A percentile compares a stretch with the other conserved stretches of the same genome.
phyloP scores from a whole-genome alignment of 2,329 filamentous ascomycete genomes.

The Chaetomium sp. region DNA sequence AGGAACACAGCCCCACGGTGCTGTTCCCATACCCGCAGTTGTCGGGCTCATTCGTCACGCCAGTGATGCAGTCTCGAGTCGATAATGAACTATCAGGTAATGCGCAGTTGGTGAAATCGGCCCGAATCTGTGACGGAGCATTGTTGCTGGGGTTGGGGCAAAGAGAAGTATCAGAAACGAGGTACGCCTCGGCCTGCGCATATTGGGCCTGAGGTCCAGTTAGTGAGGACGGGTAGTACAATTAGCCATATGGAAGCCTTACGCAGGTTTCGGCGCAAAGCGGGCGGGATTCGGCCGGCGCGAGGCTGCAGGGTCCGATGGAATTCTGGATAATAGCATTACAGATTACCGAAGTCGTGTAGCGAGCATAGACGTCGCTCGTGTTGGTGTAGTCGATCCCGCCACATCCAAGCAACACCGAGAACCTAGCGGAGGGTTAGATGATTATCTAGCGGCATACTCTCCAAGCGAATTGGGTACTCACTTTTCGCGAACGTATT shows the following conservation, averaged over 20 bases:
- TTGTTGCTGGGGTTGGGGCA: conserved; percentile 68
- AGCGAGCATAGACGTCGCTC: conserved; percentile 84
- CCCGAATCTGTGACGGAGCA: conserved; percentile 76
- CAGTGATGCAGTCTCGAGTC: conserved; percentile 71
- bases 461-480: conserved; percentile 36
- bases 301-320: conserved; percentile 66
- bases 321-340: conserved; percentile 94
- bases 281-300: conserved; percentile 65
- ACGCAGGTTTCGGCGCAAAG: conserved; percentile 90
- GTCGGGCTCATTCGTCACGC: conserved; percentile 74
- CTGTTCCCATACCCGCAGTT: conserved; percentile 83
- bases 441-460: conserved; percentile 21
- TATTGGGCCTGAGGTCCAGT: conserved; percentile 65
- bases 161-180: conserved; percentile 71
- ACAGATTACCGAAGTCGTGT: conserved; percentile 88
- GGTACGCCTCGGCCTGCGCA: conserved; percentile 84
- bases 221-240: conserved; percentile 26
- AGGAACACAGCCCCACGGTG: conserved; percentile 78
- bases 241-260: conserved; percentile 39
- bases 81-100: conserved; percentile 79
- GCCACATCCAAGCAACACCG: conserved; percentile 76
- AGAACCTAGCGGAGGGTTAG: conserved; percentile 64
- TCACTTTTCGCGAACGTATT: conserved; percentile 79
- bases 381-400: conserved; percentile 77
- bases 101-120: conserved; percentile 89